Evolutionary conservation across 345 rosid genomes (phyloP).

Genomic region (Eutrema yunnanense): DNA sequence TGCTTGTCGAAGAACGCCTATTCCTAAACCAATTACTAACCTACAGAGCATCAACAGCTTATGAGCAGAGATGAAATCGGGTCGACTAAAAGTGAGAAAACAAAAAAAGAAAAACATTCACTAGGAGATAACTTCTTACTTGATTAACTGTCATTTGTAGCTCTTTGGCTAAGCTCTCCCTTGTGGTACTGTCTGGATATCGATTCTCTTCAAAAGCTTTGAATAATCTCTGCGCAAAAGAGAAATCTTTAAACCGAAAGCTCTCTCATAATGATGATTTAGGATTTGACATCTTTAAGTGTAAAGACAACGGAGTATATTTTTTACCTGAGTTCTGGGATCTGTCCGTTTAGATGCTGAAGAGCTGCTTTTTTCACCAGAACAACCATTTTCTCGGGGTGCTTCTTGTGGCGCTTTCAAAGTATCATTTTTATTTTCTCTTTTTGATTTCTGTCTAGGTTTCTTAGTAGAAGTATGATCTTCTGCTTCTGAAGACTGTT

Average conservation of each 20-base stretch:
- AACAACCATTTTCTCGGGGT: conserved; percentile 10
- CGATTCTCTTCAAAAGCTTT: conserved; percentile 53
- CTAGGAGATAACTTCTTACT: conserved; percentile 34
- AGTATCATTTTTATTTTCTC: conserved; percentile 10
- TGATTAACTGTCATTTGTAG: conserved; percentile 52
- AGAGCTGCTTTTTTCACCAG: conserved; percentile 11
- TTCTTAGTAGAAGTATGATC: conserved; percentile 20
- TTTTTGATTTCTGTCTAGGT: conserved; percentile 21
- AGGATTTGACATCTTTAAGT: not conserved
- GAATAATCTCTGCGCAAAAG: conserved; percentile 46
- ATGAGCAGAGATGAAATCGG: not conserved
- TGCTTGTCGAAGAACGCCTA: conserved; percentile 43
- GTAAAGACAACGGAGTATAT: not conserved
- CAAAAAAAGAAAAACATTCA: not conserved
- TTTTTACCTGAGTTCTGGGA: conserved; percentile 50
- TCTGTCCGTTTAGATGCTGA: conserved; percentile 5
- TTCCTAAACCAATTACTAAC: conserved; percentile 81
- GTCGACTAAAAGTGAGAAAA: not conserved
- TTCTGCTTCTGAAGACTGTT: conserved; percentile 15
- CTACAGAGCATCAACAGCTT: conserved; percentile 33
- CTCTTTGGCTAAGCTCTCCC: conserved; percentile 61
- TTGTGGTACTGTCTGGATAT: conserved; percentile 58
- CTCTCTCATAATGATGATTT: not conserved
- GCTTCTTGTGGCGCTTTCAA: not conserved
- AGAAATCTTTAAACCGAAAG: not conserved